phyloP scores from a whole-genome alignment of 1,284 basidiomycete genomes.

The Ustilago loliicola region DNA sequence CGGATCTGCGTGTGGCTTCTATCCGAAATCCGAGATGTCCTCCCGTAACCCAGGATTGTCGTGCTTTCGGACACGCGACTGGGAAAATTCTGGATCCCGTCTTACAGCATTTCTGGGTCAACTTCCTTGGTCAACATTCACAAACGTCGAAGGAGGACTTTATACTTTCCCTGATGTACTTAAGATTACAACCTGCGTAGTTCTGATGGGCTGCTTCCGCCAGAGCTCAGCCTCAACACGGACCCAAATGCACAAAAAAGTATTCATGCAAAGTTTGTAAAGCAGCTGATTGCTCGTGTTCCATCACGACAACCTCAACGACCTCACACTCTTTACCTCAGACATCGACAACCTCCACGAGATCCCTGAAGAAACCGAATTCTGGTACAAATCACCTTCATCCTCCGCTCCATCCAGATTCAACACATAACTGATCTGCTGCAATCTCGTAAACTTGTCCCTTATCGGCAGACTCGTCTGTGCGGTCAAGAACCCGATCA shows the following conservation, averaged over 20 bases:
- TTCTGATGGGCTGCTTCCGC: no score
- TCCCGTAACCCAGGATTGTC: no score
- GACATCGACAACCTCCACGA: slow-evolving; percentile 60
- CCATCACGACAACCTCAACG: slow-evolving; percentile 24
- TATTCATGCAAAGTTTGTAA: background rate
- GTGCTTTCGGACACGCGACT: no score
- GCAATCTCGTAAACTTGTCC: slow-evolving; percentile 90
- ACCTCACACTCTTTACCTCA: slow-evolving; percentile 56
- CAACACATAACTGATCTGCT: slow-evolving; percentile 91
- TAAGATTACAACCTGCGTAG: no score
- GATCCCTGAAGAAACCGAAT: slow-evolving; percentile 53
- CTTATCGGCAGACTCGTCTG: slow-evolving; percentile 85
- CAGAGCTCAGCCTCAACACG: no score
- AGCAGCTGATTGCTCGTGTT: background rate
- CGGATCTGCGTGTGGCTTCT: slow-evolving; percentile 3
- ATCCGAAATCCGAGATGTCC: background rate
- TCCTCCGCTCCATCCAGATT: slow-evolving; percentile 92
- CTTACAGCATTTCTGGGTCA: no score
- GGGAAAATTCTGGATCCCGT: no score
- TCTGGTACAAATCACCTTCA: slow-evolving; percentile 73
- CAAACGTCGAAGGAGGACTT: no score
- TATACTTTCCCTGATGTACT: no score
- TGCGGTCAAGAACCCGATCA: slow-evolving; percentile 84
- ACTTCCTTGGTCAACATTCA: no score
- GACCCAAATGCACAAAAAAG: no score